Conservation (phyloP, 352 stramenopile species). For the Globisporangium radiosum region DNA sequence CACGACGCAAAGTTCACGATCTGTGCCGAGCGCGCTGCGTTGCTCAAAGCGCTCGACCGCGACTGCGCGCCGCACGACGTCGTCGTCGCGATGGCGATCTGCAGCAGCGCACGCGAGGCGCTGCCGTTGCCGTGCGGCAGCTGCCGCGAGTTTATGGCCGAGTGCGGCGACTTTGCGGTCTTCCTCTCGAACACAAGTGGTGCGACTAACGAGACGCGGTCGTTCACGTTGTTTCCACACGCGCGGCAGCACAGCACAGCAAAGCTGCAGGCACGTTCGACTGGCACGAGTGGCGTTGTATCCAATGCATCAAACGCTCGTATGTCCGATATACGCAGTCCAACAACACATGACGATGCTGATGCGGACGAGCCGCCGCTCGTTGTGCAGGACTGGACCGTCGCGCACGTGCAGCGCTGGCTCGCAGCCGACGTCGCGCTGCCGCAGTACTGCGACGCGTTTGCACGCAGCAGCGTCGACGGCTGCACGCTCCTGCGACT, state of each 20-base stretch:
- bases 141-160: conserved; percentile 64
- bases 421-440: conserved; percentile 41
- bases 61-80: conserved; percentile 9
- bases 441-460: conserved; percentile 38
- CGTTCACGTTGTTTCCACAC: conserved; percentile 51
- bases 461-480: conserved; percentile 54
- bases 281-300: no score
- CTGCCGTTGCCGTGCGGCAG: conserved; percentile 53
- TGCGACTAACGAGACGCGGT: conserved; percentile 45
- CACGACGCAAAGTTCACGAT: conserved; percentile 29
- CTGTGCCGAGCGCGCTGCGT: conserved; percentile 46
- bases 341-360: no score
- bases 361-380: conserved; percentile 6
- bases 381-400: conserved; percentile 47
- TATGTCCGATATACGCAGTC: no score
- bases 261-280: conserved; percentile 5
- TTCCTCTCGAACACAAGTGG: conserved; percentile 52
- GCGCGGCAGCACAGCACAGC: conserved; percentile 21
- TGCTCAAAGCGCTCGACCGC: conserved; percentile 42
- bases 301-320: no score
- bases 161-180: conserved; percentile 68
- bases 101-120: conserved; percentile 35
- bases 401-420: conserved; percentile 45
- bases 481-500: conserved; percentile 58
- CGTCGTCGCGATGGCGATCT: conserved; percentile 45